These are phyloP conservation scores for Amphirosellinia nigrospora DNA, from an alignment of 495 filamentous ascomycete species.

Conservation along the genomic window DNA sequence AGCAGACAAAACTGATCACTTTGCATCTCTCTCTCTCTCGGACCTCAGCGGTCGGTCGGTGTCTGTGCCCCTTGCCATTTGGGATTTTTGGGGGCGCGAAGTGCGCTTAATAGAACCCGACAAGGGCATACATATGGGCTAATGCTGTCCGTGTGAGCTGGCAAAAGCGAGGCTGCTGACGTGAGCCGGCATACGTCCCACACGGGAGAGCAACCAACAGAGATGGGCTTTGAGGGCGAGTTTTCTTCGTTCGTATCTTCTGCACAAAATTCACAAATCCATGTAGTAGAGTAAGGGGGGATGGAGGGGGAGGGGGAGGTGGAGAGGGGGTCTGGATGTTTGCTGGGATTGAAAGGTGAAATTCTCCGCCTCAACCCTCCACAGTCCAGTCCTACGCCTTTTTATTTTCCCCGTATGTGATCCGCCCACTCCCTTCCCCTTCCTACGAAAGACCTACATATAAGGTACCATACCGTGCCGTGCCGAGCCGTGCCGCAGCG, in stretches of 20 bases:
- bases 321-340: not conserved
- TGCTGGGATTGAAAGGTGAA: slow-evolving; percentile 1
- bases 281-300: too few species aligned
- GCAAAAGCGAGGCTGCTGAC: slow-evolving; percentile 23
- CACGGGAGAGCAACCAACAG: slow-evolving; percentile 15
- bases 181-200: slow-evolving; percentile 22
- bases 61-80: not conserved
- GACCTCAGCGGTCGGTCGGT: not conserved
- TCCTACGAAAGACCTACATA: slow-evolving; percentile 12
- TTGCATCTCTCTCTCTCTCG: not conserved
- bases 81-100: slow-evolving; percentile 11
- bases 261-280: not conserved
- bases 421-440: not conserved
- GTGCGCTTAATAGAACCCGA: slow-evolving; percentile 13
- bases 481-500: slow-evolving; percentile 22
- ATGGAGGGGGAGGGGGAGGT: too few species aligned
- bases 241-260: slow-evolving; percentile 5
- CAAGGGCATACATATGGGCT: slow-evolving; percentile 10
- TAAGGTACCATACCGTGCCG: slow-evolving; percentile 18
- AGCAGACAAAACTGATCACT: slow-evolving; percentile 6
- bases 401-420: slow-evolving; percentile 13
- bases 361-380: slow-evolving; percentile 17
- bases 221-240: too few species aligned
- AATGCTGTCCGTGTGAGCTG: slow-evolving; percentile 6
- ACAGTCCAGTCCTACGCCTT: slow-evolving; percentile 10